These are phyloP conservation scores for Phialophora verrucosa DNA, from an alignment of 2,329 filamentous ascomycete genomes.

Conservation along the genomic window DNA sequence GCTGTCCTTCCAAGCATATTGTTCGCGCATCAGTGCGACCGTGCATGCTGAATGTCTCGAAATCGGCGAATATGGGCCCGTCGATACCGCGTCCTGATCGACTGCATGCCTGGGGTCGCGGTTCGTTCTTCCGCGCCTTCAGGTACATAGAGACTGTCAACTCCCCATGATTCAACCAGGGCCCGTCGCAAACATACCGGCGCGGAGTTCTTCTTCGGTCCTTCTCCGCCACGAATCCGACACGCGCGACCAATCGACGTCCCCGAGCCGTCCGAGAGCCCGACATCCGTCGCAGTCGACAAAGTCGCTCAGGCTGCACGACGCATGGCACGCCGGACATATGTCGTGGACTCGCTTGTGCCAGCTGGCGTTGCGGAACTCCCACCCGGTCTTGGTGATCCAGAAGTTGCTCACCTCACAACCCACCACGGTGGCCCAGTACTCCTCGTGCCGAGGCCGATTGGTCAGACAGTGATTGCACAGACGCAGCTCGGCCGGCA, in stretches of 20 bases:
- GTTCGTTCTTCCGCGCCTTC: conserved; percentile 1
- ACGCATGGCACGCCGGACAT: conserved; percentile 37
- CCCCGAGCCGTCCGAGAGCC: conserved; percentile 38
- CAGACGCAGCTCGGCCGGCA: conserved; percentile 34
- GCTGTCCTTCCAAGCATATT: not conserved
- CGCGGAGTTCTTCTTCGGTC: conserved; percentile 32
- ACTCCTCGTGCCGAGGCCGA: conserved; percentile 33
- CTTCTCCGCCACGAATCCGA: conserved; percentile 32
- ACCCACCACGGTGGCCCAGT: conserved; percentile 33
- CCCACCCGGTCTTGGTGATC: conserved; percentile 39
- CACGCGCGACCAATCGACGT: conserved; percentile 38
- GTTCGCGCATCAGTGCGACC: not conserved
- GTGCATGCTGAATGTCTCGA: not conserved
- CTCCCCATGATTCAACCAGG: not conserved
- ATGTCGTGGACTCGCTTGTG: conserved; percentile 39
- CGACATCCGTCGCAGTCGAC: conserved; percentile 40
- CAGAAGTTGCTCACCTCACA: conserved; percentile 37
- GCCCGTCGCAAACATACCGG: conserved; percentile 31
- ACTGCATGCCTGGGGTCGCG: not conserved
- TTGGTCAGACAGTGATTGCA: conserved; percentile 40
- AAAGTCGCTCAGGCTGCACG: conserved; percentile 38
- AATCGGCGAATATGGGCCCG: not conserved
- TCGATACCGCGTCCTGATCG: not conserved
- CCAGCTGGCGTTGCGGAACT: conserved; percentile 37
- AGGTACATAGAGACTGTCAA: not conserved